Percentiles rank a stretch among this genome's conserved stretches.
Conservation (phyloP, 2,329 filamentous ascomycete species). For the Fusarium concolor region DNA sequence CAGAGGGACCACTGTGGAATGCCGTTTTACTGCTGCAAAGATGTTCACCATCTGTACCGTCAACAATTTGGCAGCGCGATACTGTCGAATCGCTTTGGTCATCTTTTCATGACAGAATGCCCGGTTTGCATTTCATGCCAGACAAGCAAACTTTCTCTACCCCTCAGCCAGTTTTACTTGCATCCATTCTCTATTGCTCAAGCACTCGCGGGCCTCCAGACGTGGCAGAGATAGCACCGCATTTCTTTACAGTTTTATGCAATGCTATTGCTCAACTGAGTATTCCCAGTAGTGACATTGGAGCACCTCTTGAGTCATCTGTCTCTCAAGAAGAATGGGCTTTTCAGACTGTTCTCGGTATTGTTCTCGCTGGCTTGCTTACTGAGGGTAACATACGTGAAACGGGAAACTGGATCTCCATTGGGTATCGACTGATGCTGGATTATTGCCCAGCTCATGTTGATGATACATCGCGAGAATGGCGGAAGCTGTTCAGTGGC, state of each 20-base stretch:
- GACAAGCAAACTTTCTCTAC: constrained; percentile 19
- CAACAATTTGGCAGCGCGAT: constrained; percentile 4
- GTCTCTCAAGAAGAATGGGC: constrained; percentile 18
- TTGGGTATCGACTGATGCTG: constrained; percentile 14
- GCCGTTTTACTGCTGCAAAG: constrained; percentile 1
- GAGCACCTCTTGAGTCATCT: neutral
- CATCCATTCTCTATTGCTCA: constrained; percentile 12
- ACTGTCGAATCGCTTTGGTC: constrained; percentile 19
- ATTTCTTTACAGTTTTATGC: constrained; percentile 10
- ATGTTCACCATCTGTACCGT: neutral
- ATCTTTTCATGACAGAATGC: constrained; percentile 18
- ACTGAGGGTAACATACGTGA: constrained; percentile 10
- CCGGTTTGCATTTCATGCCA: constrained; percentile 12
- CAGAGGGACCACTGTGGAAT: constrained; percentile 6
- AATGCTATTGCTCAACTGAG: constrained; percentile 17
- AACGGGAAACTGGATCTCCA: constrained; percentile 20
- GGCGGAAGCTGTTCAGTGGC: constrained; percentile 15
- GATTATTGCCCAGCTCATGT: constrained; percentile 20
- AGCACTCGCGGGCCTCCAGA: constrained; percentile 9
- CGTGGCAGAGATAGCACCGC: neutral
- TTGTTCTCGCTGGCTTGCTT: constrained; percentile 1
- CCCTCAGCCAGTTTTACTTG: neutral
- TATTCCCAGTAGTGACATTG: constrained; percentile 13
- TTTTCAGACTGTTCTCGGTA: constrained; percentile 15
- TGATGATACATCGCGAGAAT: constrained; percentile 17